Base-by-base conservation (phyloP, 768 basidiomycete species). In the Chalciporus sphaerocephalus region DNA sequence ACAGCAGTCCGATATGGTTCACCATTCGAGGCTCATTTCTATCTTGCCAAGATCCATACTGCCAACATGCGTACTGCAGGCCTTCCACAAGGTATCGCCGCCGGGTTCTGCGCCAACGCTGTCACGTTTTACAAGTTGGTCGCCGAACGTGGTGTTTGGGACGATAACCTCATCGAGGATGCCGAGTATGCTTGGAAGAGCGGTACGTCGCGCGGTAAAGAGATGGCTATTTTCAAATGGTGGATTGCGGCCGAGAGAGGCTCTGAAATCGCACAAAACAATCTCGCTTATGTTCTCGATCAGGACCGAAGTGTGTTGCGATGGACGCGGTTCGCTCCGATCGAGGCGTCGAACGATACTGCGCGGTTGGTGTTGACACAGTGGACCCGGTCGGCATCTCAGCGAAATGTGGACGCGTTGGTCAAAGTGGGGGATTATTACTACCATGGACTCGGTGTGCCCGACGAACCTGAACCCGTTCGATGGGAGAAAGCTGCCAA, bases 391-490 rank as follows among this genome's bases (percentile, higher is more conserved):
- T 93, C 94, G 3, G 93, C 95, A 8, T 83, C 80, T 2, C 96
- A 99, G 62, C 83, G 86, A 43, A 94, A 99, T 57, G 77, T 96
- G n/a, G 96, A 99, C 59, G 87, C 96, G 10, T 74, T 98, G 47
- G 92, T 99, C 50, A 99, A 97, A 74, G 93, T 97, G 5, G 96
- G 92, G 30, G 96, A 99, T 63, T 96, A 97, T 62, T 95, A 94
- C 67, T 97, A 91, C 58, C 83, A 90, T 52, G 92, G 92, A 0
- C 74, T 93, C 4, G 92, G 91, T 10, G 83, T 92, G 1, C 69
- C 78, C 5, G 79, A 85, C 48, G 83, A 83, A 46, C 76, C 83
- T 2, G 80, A 85, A 54, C 57, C 71, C 1, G 58, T 73, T 16
- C 78, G 88, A 15, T 81, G 83, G 62, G 93, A 95, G 63, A 92